Conservation (phyloP, 2,329 filamentous ascomycete genomes). For the Leptoxyphium fumago region DNA sequence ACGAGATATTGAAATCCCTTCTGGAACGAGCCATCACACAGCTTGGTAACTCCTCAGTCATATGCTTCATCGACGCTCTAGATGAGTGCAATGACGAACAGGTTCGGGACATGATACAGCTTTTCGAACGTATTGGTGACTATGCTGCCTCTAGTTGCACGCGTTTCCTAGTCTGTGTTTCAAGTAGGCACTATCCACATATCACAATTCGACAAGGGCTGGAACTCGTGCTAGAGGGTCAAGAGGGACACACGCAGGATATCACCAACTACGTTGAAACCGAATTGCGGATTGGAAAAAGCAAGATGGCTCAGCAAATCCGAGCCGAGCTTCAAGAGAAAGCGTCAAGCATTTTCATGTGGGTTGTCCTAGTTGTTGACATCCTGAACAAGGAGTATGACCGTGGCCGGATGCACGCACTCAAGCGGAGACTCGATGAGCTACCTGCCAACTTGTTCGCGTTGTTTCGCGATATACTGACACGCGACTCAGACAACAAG, state of each 20-base stretch:
- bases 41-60: constrained; percentile 15
- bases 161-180: constrained; percentile 23
- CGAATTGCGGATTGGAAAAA: neutral
- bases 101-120: constrained; percentile 23
- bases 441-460: constrained; percentile 29
- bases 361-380: constrained; percentile 30
- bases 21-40: constrained; percentile 13
- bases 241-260: constrained; percentile 20
- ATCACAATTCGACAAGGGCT: constrained; percentile 21
- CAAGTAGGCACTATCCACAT: constrained; percentile 31
- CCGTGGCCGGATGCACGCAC: constrained; percentile 13
- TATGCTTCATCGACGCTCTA: constrained; percentile 30
- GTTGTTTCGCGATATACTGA: constrained; percentile 38
- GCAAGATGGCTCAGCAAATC: neutral
- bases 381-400: constrained; percentile 31
- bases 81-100: constrained; percentile 30
- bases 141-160: neutral
- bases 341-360: constrained; percentile 31
- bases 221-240: constrained; percentile 20
- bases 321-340: constrained; percentile 20
- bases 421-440: constrained; percentile 23
- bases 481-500: constrained; percentile 28
- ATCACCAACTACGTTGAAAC: constrained; percentile 21
- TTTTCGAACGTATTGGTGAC: constrained; percentile 21
- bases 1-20: constrained; percentile 15